phyloP scores from a whole-genome alignment of 148 eudicot genomes.

The Spergularia bocconei region DNA sequence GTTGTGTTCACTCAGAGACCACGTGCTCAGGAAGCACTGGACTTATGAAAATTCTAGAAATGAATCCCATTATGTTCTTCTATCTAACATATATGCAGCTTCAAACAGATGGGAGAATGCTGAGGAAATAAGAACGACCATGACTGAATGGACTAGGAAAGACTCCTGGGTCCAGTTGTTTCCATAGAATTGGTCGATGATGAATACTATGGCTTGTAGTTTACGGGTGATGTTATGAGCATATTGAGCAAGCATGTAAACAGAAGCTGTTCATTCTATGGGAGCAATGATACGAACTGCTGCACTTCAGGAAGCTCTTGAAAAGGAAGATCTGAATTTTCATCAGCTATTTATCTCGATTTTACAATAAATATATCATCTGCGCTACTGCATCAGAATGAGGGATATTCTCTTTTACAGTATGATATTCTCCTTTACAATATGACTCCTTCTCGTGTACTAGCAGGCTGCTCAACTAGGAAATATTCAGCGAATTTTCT shows the following conservation, averaged over 20 bases:
- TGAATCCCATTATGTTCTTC: too few relatives aligned
- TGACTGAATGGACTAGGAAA: too few relatives aligned
- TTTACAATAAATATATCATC: neutral
- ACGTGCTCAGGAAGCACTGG: conserved; percentile 36
- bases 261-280: neutral
- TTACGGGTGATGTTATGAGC: too few relatives aligned
- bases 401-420: neutral
- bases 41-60: neutral
- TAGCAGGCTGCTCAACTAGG: conserved; percentile 38
- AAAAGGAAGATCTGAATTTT: too few relatives aligned
- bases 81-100: too few relatives aligned
- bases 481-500: conserved; percentile 72
- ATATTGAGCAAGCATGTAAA: too few relatives aligned
- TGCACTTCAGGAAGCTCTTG: conserved; percentile 4
- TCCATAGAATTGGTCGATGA: neutral
- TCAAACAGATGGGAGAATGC: too few relatives aligned
- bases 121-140: too few relatives aligned
- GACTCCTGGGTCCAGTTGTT: conserved; percentile 25
- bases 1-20: conserved; percentile 41
- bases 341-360: neutral
- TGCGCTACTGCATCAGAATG: too few relatives aligned
- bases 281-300: neutral
- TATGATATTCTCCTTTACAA: neutral
- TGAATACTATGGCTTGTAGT: neutral
- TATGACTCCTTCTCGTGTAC: neutral